Conservation (phyloP, 1,284 basidiomycete genomes). For the Phylloporus sp. region DNA sequence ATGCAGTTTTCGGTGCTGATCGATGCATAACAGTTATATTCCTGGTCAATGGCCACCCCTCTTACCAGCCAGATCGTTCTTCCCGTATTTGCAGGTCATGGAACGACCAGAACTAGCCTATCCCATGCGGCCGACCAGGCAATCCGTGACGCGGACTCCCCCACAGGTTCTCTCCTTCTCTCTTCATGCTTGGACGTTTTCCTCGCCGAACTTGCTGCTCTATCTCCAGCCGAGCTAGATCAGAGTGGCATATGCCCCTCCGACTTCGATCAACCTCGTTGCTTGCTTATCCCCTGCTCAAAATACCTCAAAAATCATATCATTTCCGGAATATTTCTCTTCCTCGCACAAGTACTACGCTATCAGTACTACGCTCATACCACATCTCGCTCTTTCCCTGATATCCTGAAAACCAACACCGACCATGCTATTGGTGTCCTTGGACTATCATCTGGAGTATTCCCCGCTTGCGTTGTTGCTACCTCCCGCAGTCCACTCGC, state of each 20-base stretch:
- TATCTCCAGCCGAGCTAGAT: conserved; percentile 48
- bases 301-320: conserved; percentile 54
- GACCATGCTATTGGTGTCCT: conserved; percentile 52
- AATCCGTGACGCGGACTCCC: conserved; percentile 47
- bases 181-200: conserved; percentile 60
- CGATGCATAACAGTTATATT: conserved; percentile 5
- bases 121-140: conserved; percentile 46
- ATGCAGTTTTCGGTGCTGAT: conserved; percentile 3
- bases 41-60: conserved; percentile 15
- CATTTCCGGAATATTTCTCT: conserved; percentile 57
- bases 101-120: conserved; percentile 48
- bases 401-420: conserved; percentile 45
- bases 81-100: conserved; percentile 66
- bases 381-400: conserved; percentile 42
- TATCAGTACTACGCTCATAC: conserved; percentile 56
- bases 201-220: conserved; percentile 52
- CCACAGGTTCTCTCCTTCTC: conserved; percentile 52
- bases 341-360: conserved; percentile 60
- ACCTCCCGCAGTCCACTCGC: conserved; percentile 51
- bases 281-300: conserved; percentile 48
- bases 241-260: conserved; percentile 48
- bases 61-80: conserved; percentile 33
- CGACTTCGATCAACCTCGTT: conserved; percentile 50
- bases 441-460: conserved; percentile 69
- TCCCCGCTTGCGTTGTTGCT: conserved; percentile 63